A percentile compares a stretch with the other conserved stretches of the same genome.
phyloP scores from a whole-genome alignment of 2,329 filamentous ascomycete genomes.

The Trichoderma brevicompactum region DNA sequence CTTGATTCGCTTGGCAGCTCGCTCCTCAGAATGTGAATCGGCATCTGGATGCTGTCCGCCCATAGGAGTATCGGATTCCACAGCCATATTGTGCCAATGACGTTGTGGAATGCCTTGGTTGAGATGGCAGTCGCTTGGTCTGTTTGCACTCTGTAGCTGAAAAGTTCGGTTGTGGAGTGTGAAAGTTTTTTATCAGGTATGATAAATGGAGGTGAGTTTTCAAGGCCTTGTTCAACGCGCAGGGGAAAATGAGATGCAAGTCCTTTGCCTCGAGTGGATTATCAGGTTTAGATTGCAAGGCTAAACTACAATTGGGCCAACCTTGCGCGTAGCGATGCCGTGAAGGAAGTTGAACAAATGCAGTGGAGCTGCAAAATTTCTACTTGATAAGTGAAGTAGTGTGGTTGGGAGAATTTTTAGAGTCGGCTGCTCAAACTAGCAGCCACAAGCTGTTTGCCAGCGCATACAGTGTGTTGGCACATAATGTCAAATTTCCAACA shows the following conservation, averaged over 20 bases:
- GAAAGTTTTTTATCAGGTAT: background rate
- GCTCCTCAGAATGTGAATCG: constrained; percentile 39
- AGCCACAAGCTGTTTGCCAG: no score
- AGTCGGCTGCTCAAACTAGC: no score
- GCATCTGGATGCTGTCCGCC: constrained; percentile 30
- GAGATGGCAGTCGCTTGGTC: background rate
- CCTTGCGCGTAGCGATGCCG: background rate
- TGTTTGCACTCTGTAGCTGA: background rate
- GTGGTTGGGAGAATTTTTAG: no score
- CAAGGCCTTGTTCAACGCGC: background rate
- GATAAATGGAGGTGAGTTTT: background rate
- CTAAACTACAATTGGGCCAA: background rate
- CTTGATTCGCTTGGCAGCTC: constrained; percentile 64
- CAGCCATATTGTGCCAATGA: constrained; percentile 36
- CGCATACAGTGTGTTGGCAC: no score
- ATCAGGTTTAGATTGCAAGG: background rate
- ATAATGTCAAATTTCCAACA: no score
- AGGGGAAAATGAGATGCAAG: background rate
- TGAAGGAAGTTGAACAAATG: constrained; percentile 6
- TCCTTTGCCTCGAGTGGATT: background rate
- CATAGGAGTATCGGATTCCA: constrained; percentile 36
- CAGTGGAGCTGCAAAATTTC: constrained; percentile 23
- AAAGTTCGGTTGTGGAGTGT: background rate
- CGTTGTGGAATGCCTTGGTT: background rate
- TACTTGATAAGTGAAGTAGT: constrained; percentile 3